Conservation (phyloP, 2,329 filamentous ascomycete genomes). For the Fonsecaea pedrosoi region DNA sequence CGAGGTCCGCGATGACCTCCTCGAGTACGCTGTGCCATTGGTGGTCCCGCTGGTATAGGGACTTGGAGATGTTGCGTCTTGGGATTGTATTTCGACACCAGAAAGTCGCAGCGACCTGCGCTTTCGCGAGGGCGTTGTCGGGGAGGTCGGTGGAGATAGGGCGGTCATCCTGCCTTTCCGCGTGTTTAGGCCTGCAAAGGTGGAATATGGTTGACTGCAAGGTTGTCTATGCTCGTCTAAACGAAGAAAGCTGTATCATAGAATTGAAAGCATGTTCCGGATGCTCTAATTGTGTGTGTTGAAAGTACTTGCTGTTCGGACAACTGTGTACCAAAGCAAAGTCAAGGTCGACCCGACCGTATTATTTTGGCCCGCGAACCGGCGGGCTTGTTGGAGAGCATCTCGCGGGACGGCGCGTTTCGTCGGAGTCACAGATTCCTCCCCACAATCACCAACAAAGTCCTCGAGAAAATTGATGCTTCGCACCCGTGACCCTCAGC, state of each 20-base stretch:
- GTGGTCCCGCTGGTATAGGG: constrained; percentile 36
- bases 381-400: constrained; percentile 6
- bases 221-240: constrained; percentile 6
- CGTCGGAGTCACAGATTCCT: constrained; percentile 17
- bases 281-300: constrained; percentile 5
- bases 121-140: constrained; percentile 36
- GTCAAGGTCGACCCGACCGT: not conserved
- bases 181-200: constrained; percentile 5
- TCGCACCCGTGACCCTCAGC: not conserved
- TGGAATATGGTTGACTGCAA: not conserved
- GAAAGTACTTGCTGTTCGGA: not conserved
- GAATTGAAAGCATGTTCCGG: constrained; percentile 19
- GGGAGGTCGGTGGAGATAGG: constrained; percentile 35
- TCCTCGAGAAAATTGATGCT: not conserved
- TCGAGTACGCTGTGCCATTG: constrained; percentile 36
- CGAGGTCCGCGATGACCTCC: constrained; percentile 39
- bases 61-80: constrained; percentile 31
- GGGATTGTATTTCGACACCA: constrained; percentile 24
- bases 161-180: constrained; percentile 33
- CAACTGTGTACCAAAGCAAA: not conserved
- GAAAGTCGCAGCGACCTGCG: constrained; percentile 37
- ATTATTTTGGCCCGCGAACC: constrained; percentile 13
- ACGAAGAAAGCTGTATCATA: constrained; percentile 20
- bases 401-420: constrained; percentile 33
- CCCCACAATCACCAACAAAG: constrained; percentile 16